phyloP scores from a whole-genome alignment of 2,329 filamentous ascomycete species.

The Pestalotiopsis sp. region DNA sequence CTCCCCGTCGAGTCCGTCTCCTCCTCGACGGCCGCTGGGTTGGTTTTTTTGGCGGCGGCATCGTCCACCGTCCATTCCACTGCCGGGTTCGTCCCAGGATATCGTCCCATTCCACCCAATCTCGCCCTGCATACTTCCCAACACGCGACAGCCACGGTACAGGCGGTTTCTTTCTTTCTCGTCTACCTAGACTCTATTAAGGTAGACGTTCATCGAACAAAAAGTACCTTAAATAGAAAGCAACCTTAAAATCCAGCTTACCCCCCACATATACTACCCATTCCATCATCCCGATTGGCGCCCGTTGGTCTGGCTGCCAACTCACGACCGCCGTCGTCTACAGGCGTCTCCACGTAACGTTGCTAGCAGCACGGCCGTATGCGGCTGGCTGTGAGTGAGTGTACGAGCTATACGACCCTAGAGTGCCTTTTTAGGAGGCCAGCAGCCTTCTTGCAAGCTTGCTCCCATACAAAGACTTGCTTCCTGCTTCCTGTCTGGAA shows the following conservation, averaged over 20 bases:
- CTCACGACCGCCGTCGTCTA: neutral
- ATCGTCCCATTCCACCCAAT: neutral
- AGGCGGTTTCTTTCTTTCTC: neutral
- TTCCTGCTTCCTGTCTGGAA: neutral
- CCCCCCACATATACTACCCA: neutral
- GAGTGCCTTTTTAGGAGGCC: no score
- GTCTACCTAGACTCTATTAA: neutral
- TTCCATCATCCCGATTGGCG: neutral
- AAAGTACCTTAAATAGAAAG: slow-evolving; percentile 5
- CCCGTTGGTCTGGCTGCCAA: neutral
- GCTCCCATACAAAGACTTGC: neutral
- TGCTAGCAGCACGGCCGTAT: slow-evolving; percentile 1
- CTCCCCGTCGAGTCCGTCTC: neutral
- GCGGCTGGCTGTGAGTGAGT: neutral
- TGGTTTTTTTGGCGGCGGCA: no score
- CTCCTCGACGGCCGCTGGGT: neutral
- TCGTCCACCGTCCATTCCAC: neutral
- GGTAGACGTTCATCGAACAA: neutral
- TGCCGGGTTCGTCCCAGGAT: neutral
- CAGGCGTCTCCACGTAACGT: slow-evolving; percentile 2
- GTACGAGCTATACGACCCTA: neutral
- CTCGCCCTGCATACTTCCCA: neutral
- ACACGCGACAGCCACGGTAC: neutral
- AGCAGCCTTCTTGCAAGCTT: neutral
- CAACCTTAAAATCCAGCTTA: slow-evolving; percentile 10